Evolutionary conservation across 2,329 filamentous ascomycete genomes (phyloP).

Genomic region (Penicillium thymicola): DNA sequence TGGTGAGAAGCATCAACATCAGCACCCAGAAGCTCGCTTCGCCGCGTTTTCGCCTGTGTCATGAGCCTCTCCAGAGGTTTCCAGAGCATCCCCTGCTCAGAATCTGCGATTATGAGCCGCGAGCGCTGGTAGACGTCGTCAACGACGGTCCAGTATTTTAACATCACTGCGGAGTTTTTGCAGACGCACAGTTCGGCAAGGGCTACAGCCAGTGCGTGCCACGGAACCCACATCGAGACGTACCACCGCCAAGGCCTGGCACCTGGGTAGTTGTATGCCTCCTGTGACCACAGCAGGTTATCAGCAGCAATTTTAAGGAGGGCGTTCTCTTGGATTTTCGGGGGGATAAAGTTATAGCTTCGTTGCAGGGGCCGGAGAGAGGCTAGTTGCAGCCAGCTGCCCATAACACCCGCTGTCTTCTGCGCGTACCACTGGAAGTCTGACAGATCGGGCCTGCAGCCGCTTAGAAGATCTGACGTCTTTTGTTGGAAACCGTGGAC

Average conservation of each 20-base stretch:
- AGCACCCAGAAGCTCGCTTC: conserved; percentile 11
- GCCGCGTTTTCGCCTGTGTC: conserved; percentile 21
- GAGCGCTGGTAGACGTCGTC: conserved; percentile 24
- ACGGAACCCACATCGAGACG: conserved; percentile 29
- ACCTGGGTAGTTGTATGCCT: conserved; percentile 21
- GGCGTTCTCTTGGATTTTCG: conserved; percentile 19
- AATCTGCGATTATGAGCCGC: conserved; percentile 26
- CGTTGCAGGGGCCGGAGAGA: conserved; percentile 29
- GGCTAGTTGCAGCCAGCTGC: conserved; percentile 28
- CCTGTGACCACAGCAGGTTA: conserved; percentile 21
- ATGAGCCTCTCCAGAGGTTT: conserved; percentile 32
- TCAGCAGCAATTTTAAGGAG: conserved; percentile 28
- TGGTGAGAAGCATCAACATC: background rate
- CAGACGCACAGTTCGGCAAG: conserved; percentile 33
- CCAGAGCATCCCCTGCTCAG: conserved; percentile 30
- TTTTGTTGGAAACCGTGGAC: conserved; percentile 26
- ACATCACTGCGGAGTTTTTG: conserved; percentile 19
- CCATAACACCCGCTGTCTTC: conserved; percentile 20
- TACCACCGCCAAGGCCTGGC: conserved; percentile 28
- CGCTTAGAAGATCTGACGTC: conserved; percentile 18
- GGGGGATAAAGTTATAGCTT: conserved; percentile 23
- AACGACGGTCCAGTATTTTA: conserved; percentile 25
- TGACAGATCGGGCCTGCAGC: conserved; percentile 19
- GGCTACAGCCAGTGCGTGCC: conserved; percentile 34
- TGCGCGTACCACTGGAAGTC: conserved; percentile 28